Percentiles rank a stretch among this genome's conserved stretches.
Evolutionary conservation across 169 alveolate genomes (phyloP).

Genomic region (Plasmodium gallinaceum): DNA sequence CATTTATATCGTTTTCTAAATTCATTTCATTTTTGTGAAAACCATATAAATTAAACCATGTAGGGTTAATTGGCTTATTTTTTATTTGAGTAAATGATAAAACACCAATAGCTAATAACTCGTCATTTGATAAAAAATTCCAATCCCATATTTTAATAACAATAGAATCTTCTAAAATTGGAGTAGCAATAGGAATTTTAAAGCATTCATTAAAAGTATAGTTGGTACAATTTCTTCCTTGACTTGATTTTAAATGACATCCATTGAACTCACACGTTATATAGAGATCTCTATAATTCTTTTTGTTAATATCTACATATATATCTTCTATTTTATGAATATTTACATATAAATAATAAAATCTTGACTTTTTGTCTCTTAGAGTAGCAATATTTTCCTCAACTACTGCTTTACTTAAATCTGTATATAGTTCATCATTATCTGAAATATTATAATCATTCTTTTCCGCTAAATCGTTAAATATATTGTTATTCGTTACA

Average conservation of each 20-base stretch:
- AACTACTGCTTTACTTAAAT: slow-evolving; percentile 81
- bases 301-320: slow-evolving; percentile 81
- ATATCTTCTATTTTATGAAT: slow-evolving; percentile 90
- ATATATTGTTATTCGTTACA: slow-evolving; percentile 67
- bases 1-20: slow-evolving; percentile 64
- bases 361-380: slow-evolving; percentile 67
- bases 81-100: slow-evolving; percentile 85
- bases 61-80: slow-evolving; percentile 81
- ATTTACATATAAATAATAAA: slow-evolving; percentile 89
- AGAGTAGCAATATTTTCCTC: slow-evolving; percentile 50
- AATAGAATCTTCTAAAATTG: slow-evolving; percentile 91
- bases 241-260: slow-evolving; percentile 88
- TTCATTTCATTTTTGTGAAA: slow-evolving; percentile 80
- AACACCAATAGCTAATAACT: slow-evolving; percentile 84
- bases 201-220: slow-evolving; percentile 93
- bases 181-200: slow-evolving; percentile 91
- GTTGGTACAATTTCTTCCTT: slow-evolving; percentile 83
- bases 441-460: slow-evolving; percentile 14
- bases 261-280: slow-evolving; percentile 93
- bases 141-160: slow-evolving; percentile 91
- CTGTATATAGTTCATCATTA: slow-evolving; percentile 53
- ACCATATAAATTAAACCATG: slow-evolving; percentile 93
- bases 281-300: slow-evolving; percentile 84
- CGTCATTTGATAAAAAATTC: slow-evolving; percentile 68
- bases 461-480: slow-evolving; percentile 32